Evolutionary conservation across 176 grass and related monocot species (phyloP), one percentile per base, ranked within the genome.

Genomic region (Juncus effusus): DNA sequence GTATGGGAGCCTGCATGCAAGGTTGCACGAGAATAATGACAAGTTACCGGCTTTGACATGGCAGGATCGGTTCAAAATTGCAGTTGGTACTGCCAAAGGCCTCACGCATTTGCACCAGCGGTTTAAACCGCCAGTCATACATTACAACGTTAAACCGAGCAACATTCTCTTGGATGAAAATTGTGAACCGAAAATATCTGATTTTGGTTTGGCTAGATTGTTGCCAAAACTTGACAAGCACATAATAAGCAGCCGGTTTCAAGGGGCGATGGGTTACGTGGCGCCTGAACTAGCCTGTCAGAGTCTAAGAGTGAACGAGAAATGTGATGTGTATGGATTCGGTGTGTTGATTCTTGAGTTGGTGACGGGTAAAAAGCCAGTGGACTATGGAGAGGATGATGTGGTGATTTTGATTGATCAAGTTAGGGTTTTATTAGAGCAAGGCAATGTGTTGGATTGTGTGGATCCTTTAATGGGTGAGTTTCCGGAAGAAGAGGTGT

Each of bases 291-390:
- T 99, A 45, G 88, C 83, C 36, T 93, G 94, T 76, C 86, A 82
- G 78, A 99, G 94, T 81, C 75, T 93, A 13, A 63, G 85, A 0
- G 81, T 89, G 35, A 99, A 86, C 78, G 94, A 99, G 80, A 99
- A 89, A 81, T 99, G 94, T 67, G 94, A 99, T 76, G 77, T 97
- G 55, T 92, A 97, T 65, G 88, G 94, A 19, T 89, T 97, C 64
- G 94, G 94, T 6, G 88, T 99, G 56, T 67, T 92, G 55, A 75
- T 90, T 65, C 80, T 99, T 16, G 94, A 99, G 81, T 62, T 99
- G 39, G 85, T 99, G 61, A 99, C 88, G 0, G 88, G 85, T 13
- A 75, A 78, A 36, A 59, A 53, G 9, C 88, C 85, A 0, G 88
- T 99, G 47, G 80, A 89, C 63, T 99, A 93, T 74, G 57, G 83